phyloP scores from a whole-genome alignment of 345 rosid species.

The Isatis tinctoria region DNA sequence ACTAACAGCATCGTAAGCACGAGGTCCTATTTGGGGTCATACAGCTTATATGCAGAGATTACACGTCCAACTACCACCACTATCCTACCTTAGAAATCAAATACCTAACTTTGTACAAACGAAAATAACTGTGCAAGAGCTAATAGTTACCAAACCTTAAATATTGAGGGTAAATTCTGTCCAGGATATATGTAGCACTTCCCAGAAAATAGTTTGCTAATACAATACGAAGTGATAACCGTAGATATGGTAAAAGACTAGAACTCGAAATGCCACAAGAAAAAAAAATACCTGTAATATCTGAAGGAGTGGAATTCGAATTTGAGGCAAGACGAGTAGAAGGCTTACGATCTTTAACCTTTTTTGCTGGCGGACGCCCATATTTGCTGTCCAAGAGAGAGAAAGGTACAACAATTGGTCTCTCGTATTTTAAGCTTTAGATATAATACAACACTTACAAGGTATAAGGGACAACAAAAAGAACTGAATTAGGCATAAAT shows the following conservation, averaged over 20 bases:
- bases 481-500: slow-evolving; percentile 16
- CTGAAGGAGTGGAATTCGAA: slow-evolving; percentile 46
- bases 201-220: background rate
- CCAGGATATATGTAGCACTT: background rate
- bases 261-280: background rate
- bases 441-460: background rate
- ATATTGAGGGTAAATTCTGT: background rate
- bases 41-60: slow-evolving; percentile 9
- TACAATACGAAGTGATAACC: background rate
- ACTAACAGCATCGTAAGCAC: background rate
- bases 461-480: slow-evolving; percentile 8
- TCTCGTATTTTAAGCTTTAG: background rate
- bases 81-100: background rate
- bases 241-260: background rate
- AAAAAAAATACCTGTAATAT: slow-evolving; percentile 52
- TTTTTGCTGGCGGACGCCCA: slow-evolving; percentile 82
- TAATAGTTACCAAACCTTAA: slow-evolving; percentile 5
- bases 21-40: background rate
- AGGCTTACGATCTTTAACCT: slow-evolving; percentile 76
- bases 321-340: slow-evolving; percentile 47
- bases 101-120: background rate
- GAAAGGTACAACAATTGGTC: background rate
- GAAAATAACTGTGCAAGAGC: slow-evolving; percentile 9
- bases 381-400: slow-evolving; percentile 56
- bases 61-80: background rate